phyloP scores from a whole-genome alignment of 192 early-diverging fungal species.

The Umbelopsis sp. region DNA sequence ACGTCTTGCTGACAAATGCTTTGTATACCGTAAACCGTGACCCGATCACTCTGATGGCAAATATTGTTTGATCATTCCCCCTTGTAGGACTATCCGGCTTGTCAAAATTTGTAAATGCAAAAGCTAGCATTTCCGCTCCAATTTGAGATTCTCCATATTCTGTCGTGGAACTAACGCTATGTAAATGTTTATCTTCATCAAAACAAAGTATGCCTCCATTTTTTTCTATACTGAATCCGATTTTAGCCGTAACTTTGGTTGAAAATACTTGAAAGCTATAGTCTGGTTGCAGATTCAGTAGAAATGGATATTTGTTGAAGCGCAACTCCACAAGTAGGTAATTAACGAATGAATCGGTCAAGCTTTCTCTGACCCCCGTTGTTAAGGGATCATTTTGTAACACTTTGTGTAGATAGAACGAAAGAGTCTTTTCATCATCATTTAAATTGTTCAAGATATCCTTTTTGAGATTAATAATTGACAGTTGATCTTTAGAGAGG shows the following conservation, averaged over 20 bases:
- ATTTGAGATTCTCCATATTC: background rate
- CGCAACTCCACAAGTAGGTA: slow-evolving; percentile 4
- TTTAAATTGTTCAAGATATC: background rate
- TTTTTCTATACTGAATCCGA: too few species aligned
- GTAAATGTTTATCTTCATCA: background rate
- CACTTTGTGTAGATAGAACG: slow-evolving; percentile 1
- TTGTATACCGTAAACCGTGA: background rate
- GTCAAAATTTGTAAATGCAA: slow-evolving; percentile 4
- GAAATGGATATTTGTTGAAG: slow-evolving; percentile 9
- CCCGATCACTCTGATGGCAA: background rate
- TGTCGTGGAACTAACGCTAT: background rate
- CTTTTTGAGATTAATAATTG: background rate
- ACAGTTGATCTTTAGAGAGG: background rate
- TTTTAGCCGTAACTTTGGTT: too few species aligned
- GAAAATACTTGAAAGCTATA: background rate
- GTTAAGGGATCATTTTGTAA: slow-evolving; percentile 2
- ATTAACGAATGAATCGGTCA: background rate
- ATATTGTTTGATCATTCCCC: background rate
- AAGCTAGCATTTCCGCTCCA: background rate
- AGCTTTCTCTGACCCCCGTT: background rate
- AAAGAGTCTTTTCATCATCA: background rate
- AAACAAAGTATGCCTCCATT: background rate
- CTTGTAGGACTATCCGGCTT: background rate
- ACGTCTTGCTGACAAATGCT: background rate
- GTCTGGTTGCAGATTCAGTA: background rate